Conservation (phyloP, 352 stramenopile species). For the Blastocystis sp. region DNA sequence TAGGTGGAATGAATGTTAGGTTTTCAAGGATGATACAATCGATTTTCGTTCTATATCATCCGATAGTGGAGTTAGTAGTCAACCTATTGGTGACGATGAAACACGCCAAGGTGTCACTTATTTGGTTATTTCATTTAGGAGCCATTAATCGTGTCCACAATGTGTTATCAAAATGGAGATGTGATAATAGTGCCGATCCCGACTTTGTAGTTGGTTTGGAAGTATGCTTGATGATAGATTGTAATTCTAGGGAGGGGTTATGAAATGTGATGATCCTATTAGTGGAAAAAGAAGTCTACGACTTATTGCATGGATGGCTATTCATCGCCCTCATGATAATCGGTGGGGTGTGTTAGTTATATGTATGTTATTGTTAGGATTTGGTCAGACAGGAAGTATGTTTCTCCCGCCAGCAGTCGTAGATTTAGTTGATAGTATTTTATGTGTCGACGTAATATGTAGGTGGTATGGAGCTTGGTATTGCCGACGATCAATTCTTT, state of each 20-base stretch:
- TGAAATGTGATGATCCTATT: neutral
- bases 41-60: neutral
- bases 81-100: conserved; percentile 1
- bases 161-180: neutral
- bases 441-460: neutral
- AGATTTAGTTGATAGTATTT: neutral
- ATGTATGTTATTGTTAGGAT: neutral
- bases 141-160: neutral
- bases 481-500: neutral
- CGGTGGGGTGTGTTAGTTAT: neutral
- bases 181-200: neutral
- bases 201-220: conserved; percentile 13
- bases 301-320: neutral
- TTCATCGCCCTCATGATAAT: neutral
- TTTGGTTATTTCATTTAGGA: neutral
- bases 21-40: neutral
- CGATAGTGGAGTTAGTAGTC: neutral
- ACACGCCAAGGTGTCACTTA: neutral
- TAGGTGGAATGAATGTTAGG: neutral
- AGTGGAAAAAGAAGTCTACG: neutral
- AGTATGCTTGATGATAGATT: neutral
- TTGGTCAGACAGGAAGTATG: neutral
- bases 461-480: neutral
- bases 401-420: neutral
- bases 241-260: neutral